Evolutionary conservation across 2,329 filamentous ascomycete species (phyloP).

Genomic region (Cladosporium sp.): DNA sequence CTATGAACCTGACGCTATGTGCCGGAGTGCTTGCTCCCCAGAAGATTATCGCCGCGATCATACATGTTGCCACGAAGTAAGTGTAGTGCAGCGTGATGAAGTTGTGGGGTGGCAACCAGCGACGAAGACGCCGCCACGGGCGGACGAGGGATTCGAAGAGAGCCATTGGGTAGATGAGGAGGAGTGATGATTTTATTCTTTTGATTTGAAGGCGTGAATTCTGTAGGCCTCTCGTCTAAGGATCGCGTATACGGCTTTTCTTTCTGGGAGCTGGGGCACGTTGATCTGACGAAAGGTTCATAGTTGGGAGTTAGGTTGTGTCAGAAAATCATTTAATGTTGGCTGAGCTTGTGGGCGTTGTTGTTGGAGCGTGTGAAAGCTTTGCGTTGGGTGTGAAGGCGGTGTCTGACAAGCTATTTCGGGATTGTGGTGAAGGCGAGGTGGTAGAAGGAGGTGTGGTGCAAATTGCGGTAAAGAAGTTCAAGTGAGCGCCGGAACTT

Average conservation of each 20-base stretch:
- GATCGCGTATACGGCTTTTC: constrained; percentile 13
- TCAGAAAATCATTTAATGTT: constrained; percentile 8
- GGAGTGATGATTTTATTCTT: background rate
- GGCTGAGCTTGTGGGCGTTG: background rate
- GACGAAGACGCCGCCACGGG: constrained; percentile 7
- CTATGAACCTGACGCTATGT: constrained; percentile 54
- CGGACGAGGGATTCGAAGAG: constrained; percentile 7
- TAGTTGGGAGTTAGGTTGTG: constrained; percentile 4
- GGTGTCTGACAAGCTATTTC: background rate
- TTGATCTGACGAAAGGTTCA: constrained; percentile 10
- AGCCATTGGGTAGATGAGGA: background rate
- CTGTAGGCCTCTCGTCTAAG: constrained; percentile 8
- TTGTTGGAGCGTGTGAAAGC: background rate
- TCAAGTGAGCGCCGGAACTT: background rate
- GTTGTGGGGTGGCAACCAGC: constrained; percentile 24
- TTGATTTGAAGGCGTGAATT: background rate
- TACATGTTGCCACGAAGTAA: constrained; percentile 57
- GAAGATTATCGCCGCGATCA: constrained; percentile 58
- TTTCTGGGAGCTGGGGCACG: constrained; percentile 11
- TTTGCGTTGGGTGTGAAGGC: background rate
- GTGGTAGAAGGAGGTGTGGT: background rate
- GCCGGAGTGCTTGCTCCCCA: constrained; percentile 54
- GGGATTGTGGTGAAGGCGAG: background rate
- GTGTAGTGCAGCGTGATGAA: constrained; percentile 55
- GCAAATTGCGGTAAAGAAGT: background rate